Percentiles rank a stretch among this genome's conserved stretches.
These are phyloP conservation scores for Filosporella fistucella DNA, from an alignment of 495 filamentous ascomycete genomes.

Conservation along the genomic window DNA sequence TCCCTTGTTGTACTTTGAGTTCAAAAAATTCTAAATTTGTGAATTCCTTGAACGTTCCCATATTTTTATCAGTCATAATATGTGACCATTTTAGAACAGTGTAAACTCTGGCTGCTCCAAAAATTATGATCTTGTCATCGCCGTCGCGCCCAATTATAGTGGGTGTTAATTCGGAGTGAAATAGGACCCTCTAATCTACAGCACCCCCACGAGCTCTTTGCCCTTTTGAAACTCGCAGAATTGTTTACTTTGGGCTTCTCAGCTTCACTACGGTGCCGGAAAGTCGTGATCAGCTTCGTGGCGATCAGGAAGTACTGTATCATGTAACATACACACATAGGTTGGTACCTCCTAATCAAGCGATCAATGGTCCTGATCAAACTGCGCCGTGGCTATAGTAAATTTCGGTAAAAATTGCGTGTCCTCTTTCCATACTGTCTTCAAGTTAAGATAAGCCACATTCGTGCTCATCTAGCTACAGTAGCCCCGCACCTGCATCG, in stretches of 20 bases:
- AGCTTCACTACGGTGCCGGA: neutral
- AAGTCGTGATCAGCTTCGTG: neutral
- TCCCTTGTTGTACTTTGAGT: neutral
- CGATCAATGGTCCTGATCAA: too few relatives aligned
- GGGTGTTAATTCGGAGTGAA: conserved; percentile 21
- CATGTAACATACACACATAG: too few relatives aligned
- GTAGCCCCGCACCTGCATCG: too few relatives aligned
- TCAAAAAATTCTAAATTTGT: conserved; percentile 7
- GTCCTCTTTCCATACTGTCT: too few relatives aligned
- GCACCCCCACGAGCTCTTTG: conserved; percentile 4
- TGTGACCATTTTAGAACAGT: conserved; percentile 19
- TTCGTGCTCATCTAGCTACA: too few relatives aligned
- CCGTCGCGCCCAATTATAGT: conserved; percentile 16
- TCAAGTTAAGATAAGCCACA: too few relatives aligned
- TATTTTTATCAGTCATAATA: conserved; percentile 16
- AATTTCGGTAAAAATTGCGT: too few relatives aligned
- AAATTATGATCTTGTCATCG: conserved; percentile 24
- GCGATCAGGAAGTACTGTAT: neutral
- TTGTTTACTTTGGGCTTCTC: neutral
- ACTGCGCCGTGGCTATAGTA: too few relatives aligned
- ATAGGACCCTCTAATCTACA: conserved; percentile 9
- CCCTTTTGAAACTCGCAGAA: neutral
- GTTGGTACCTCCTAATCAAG: too few relatives aligned
- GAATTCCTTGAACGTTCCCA: conserved; percentile 7
- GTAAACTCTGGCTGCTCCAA: conserved; percentile 15